Percentiles rank a stretch among this genome's conserved stretches.
Conservation (phyloP, 1,284 basidiomycete genomes). For the Anthracocystis walkeri region DNA sequence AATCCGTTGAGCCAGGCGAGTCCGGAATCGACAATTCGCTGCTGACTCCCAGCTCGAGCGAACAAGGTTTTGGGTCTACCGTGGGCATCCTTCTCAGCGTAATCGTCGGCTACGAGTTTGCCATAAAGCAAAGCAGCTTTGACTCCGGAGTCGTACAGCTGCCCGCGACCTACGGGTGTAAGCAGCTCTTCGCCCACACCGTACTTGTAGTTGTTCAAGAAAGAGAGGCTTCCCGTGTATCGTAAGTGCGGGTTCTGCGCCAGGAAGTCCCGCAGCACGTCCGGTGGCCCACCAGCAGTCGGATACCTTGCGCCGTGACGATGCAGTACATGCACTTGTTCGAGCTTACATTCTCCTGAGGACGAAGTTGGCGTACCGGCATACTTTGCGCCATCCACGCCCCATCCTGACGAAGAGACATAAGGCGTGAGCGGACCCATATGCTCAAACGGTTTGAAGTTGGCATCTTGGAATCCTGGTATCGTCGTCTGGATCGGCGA, state of each 20-base stretch:
- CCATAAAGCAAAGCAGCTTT: constrained; percentile 60
- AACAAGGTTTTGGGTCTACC: constrained; percentile 51
- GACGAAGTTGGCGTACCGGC: constrained; percentile 41
- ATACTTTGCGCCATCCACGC: constrained; percentile 59
- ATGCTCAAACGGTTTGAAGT: constrained; percentile 63
- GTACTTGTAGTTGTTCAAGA: constrained; percentile 60
- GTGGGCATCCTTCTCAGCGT: constrained; percentile 20
- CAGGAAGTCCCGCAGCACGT: constrained; percentile 40
- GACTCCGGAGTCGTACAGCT: constrained; percentile 59
- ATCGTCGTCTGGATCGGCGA: constrained; percentile 62
- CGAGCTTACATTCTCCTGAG: constrained; percentile 50
- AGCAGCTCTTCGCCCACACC: constrained; percentile 64
- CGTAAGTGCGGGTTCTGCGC: constrained; percentile 19
- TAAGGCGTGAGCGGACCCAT: constrained; percentile 69
- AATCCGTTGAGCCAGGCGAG: constrained; percentile 60
- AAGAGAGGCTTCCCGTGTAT: constrained; percentile 57
- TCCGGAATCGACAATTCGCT: constrained; percentile 65
- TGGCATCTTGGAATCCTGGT: constrained; percentile 45
- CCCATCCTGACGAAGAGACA: constrained; percentile 57
- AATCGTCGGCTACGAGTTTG: constrained; percentile 38
- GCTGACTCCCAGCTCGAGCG: constrained; percentile 65
- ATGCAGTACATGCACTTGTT: constrained; percentile 65
- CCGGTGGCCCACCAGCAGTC: constrained; percentile 39
- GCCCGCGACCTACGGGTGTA: constrained; percentile 62
- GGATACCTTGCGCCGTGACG: constrained; percentile 67